Evolutionary conservation across 106 monocot genomes (phyloP).

Genomic region (Agapanthus africanus): DNA sequence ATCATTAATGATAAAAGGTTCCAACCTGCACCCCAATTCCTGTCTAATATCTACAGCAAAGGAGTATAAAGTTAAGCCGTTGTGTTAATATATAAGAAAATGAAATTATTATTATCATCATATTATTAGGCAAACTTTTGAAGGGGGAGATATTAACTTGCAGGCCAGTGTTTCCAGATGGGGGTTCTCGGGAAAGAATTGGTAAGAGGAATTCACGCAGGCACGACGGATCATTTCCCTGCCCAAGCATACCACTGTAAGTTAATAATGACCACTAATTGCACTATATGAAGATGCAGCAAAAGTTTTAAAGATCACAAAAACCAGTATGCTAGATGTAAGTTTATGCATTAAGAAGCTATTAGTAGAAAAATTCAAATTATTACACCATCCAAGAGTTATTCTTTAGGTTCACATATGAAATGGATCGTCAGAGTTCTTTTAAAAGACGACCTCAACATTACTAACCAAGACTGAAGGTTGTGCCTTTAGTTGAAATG

Average conservation of each 20-base stretch:
- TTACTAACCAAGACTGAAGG: neutral
- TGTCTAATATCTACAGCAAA: slow-evolving; percentile 70
- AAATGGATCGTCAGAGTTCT: neutral
- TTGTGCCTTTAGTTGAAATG: neutral
- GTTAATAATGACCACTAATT: neutral
- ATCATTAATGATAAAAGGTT: slow-evolving; percentile 80
- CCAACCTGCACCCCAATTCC: slow-evolving; percentile 98
- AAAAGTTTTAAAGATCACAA: no score
- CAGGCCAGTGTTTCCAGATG: slow-evolving; percentile 78
- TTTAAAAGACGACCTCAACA: neutral
- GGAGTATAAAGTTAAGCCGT: slow-evolving; percentile 2
- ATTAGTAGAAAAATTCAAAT: neutral
- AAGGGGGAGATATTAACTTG: slow-evolving; percentile 52
- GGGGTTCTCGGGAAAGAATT: slow-evolving; percentile 54
- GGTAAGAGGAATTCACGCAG: slow-evolving; percentile 86
- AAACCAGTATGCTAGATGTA: neutral
- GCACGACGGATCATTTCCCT: slow-evolving; percentile 91
- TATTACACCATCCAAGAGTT: no score
- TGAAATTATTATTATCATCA: neutral
- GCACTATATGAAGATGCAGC: neutral
- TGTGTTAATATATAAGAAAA: neutral
- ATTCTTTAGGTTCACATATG: neutral
- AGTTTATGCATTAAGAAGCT: neutral
- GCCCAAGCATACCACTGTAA: neutral
- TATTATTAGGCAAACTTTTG: neutral